Base-by-base conservation (phyloP, 2,329 filamentous ascomycete species). In the Microdochium trichocladiopsis region DNA sequence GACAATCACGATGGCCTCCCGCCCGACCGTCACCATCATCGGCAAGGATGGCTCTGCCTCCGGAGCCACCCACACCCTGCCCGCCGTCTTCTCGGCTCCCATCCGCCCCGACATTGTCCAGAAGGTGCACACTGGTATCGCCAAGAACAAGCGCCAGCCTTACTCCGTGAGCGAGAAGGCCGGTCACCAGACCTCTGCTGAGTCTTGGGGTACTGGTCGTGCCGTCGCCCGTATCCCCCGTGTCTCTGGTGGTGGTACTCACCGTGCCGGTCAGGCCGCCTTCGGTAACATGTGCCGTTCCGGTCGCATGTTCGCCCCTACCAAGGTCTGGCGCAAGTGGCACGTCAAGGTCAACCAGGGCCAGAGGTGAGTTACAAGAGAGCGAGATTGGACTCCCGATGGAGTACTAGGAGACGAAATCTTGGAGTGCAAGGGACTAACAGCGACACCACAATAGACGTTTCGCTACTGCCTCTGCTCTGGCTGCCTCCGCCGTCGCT, bases 201-300 rank as follows among this genome's bases (percentile, higher is more conserved):
- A 99, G 85, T 99, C 95, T 65, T 99, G 94, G 94, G 93, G 93
- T 87, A 97, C 93, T 81, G 93, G 92, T 82, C 94, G 94, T 79
- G 94, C 94, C 77, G 94, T 99, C 72, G 95, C 94, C 76, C 94
- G 94, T 97, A 99, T 99, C 71, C 94, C 95, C 71, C 94, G 94
- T 96, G 94, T 99, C 76, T 97, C 94, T 73, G 94, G 94, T 86
- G 93, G 94, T 82, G 94, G 94, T 90, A 99, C 94, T 75, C 94
- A 99, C 87, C 93, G 94, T 84, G 94, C 94, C 72, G 94, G 94
- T 83, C 94, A 99, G 84, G 94, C 94, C 77, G 94, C 94, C 67
- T 99, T 97, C 78, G 94, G 94, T 90, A 99, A 99, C 89, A 91
- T 93, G 91, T 99, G 94, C 83, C 92, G 94, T 76, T 96, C 93